Evolutionary conservation across 2,329 filamentous ascomycete genomes (phyloP), one percentile per base, ranked within the genome.

Genomic region (Sporothrix curviconia): DNA sequence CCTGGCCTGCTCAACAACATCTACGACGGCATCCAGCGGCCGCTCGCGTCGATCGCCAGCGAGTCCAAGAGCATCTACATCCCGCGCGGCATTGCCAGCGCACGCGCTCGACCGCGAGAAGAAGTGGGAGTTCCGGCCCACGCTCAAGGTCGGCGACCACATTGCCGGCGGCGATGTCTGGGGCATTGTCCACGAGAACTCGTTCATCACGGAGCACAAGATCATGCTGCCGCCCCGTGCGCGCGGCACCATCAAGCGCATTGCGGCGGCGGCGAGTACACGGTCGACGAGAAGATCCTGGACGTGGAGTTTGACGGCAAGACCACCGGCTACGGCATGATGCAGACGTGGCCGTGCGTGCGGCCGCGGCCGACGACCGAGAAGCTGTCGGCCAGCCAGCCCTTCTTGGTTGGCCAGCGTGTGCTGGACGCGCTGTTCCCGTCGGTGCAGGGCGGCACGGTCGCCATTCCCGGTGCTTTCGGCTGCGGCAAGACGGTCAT

Each of bases 401-500:
- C 94, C 51, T 95, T 99, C 71, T 85, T 99, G 68, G 94, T 99
- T 71, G 94, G 94, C 24, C 94, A 99, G 77, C 85, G 94, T 77
- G 94, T 99, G 63, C 80, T 99, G 65, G 94, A 99, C 72, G 89
- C 94, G 63, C 84, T 99, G 47, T 99, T 96, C 79, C 94, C 94
- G 55, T 87, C 88, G 78, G 94, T 99, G 9, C 91, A 95, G 77
- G 94, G 94, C 73, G 94, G 94, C 71, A 99, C 94, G 44, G 91
- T 97, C 64, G 95, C 92, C 70, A 99, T 99, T 69, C 94, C 94
- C 25, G 94, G 94, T 71, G 94, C 94, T 75, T 99, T 99, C 72
- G 94, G 94, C 64, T 99, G 94, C 69, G 94, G 94, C 70, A 99
- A 99, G 85, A 99, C 94, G 68, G 94, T 99, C 78, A 99, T 99